These are phyloP conservation scores for Diaporthe nobilis DNA, from an alignment of 2,329 filamentous ascomycete genomes.

Conservation along the genomic window DNA sequence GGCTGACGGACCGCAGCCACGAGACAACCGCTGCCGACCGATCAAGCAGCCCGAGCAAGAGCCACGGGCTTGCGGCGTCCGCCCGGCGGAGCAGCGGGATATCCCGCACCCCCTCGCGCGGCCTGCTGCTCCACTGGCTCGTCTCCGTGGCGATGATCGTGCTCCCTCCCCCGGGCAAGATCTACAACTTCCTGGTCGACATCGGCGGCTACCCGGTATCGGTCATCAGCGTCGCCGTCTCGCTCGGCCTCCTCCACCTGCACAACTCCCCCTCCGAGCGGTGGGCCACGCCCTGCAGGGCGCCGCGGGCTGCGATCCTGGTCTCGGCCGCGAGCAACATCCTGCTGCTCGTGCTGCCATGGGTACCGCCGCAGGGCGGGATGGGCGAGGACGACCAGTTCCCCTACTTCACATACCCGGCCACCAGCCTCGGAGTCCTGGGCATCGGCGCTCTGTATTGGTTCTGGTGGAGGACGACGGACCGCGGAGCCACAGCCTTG, in stretches of 20 bases:
- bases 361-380: constrained; percentile 51
- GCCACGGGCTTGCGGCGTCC: neutral
- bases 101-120: constrained; percentile 46
- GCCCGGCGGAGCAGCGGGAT: neutral
- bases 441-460: constrained; percentile 53
- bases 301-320: constrained; percentile 48
- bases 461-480: constrained; percentile 51
- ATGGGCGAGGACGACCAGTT: constrained; percentile 48
- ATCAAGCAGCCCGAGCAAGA: constrained; percentile 32
- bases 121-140: constrained; percentile 70
- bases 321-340: constrained; percentile 52
- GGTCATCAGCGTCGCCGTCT: constrained; percentile 52
- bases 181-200: constrained; percentile 56
- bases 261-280: constrained; percentile 48
- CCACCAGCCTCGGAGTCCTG: constrained; percentile 53
- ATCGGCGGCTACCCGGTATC: constrained; percentile 56
- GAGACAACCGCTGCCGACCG: constrained; percentile 40
- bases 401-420: constrained; percentile 54
- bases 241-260: constrained; percentile 52
- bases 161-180: constrained; percentile 60
- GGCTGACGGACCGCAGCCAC: constrained; percentile 44
- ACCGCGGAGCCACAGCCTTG: neutral
- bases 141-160: constrained; percentile 71
- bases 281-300: constrained; percentile 51
- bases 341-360: constrained; percentile 53